Conservation (phyloP, 78 protist species). For the Isochrysis galbana region DNA sequence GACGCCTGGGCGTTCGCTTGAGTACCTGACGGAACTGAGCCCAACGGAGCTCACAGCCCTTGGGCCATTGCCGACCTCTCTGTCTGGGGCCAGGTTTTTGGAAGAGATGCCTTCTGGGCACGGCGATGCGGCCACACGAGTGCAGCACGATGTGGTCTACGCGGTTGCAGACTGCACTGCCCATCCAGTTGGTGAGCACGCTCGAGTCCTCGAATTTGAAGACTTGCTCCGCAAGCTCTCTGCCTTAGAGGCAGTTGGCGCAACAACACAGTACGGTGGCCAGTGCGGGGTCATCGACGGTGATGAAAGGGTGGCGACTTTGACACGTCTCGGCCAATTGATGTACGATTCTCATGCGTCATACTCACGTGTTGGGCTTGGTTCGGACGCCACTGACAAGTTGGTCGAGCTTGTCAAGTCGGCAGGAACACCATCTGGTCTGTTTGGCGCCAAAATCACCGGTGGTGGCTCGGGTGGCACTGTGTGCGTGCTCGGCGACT, state of each 20-base stretch:
- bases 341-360: neutral
- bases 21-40: neutral
- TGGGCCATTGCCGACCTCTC: neutral
- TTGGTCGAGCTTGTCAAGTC: neutral
- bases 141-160: neutral
- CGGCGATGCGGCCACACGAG: neutral
- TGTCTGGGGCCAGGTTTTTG: neutral
- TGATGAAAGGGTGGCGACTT: too few species aligned
- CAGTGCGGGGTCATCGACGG: too few species aligned
- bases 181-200: neutral
- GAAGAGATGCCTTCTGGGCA: neutral
- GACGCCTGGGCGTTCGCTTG: neutral
- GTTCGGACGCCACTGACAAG: neutral
- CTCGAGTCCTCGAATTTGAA: neutral
- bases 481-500: neutral
- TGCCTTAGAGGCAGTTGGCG: neutral
- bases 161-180: neutral
- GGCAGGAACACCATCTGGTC: neutral
- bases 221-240: neutral
- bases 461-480: conserved; percentile 26
- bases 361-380: neutral
- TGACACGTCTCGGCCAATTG: conserved; percentile 9
- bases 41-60: neutral
- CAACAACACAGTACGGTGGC: too few species aligned
- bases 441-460: conserved; percentile 24